These are phyloP conservation scores for Epicoccum nigrum DNA, from an alignment of 2,329 filamentous ascomycete genomes.

Conservation along the genomic window DNA sequence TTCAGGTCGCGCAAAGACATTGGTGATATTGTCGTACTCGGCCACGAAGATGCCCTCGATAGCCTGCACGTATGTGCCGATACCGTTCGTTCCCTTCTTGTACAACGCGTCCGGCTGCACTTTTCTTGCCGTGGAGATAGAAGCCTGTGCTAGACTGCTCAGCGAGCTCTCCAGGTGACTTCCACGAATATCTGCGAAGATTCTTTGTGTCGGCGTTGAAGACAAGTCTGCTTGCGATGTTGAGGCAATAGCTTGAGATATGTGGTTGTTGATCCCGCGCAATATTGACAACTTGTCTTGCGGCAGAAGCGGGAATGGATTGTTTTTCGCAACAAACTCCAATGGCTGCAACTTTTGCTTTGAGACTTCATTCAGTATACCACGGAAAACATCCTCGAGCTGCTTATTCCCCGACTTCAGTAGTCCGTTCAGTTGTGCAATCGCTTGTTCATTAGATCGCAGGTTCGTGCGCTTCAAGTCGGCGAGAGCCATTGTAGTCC, in stretches of 20 bases:
- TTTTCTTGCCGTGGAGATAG: conserved; percentile 76
- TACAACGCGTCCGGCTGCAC: conserved; percentile 80
- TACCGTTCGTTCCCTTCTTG: conserved; percentile 85
- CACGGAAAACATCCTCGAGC: conserved; percentile 82
- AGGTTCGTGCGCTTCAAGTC: conserved; percentile 91
- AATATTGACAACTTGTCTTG: conserved; percentile 78
- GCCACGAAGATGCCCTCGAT: conserved; percentile 86
- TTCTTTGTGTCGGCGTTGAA: conserved; percentile 75
- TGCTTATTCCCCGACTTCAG: conserved; percentile 80
- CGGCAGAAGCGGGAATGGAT: conserved; percentile 79
- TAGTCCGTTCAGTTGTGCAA: conserved; percentile 77
- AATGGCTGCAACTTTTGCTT: conserved; percentile 79
- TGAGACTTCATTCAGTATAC: conserved; percentile 78
- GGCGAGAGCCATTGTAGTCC: conserved; percentile 80
- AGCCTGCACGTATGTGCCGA: conserved; percentile 84
- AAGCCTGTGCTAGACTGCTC: conserved; percentile 85
- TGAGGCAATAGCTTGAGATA: conserved; percentile 65
- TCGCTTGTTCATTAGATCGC: conserved; percentile 87
- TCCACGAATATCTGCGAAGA: conserved; percentile 85
- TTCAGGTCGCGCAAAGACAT: conserved; percentile 83
- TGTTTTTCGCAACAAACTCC: conserved; percentile 86
- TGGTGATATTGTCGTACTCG: conserved; percentile 89
- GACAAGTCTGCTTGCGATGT: conserved; percentile 52
- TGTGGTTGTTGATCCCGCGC: conserved; percentile 77
- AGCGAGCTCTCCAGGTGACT: conserved; percentile 84